Evolutionary conservation across 2,329 filamentous ascomycete species (phyloP).

Genomic region (Epichloe coenophiala): DNA sequence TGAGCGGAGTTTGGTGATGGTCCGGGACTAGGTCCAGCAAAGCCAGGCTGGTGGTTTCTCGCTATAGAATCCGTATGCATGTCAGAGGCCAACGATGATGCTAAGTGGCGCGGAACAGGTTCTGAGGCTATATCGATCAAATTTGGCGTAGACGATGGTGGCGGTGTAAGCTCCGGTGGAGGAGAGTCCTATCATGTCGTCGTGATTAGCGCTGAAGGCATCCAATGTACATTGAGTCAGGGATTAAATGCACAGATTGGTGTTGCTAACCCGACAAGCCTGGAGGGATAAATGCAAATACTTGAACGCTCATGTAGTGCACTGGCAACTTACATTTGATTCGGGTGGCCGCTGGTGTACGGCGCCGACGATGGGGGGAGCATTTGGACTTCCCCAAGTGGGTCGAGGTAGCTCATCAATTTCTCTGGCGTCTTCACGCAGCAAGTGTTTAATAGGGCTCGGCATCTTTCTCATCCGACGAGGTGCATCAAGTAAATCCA

Average conservation of each 20-base stretch:
- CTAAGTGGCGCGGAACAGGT: conserved; percentile 37
- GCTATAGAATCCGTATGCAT: conserved; percentile 23
- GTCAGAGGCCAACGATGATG: conserved; percentile 24
- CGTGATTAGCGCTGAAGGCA: conserved; percentile 7
- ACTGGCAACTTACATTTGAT: conserved; percentile 57
- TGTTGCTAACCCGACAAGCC: neutral
- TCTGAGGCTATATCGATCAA: conserved; percentile 33
- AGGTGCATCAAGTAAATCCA: conserved; percentile 78
- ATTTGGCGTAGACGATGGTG: conserved; percentile 25
- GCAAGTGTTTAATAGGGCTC: conserved; percentile 85
- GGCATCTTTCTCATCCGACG: conserved; percentile 74
- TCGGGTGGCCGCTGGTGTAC: conserved; percentile 84
- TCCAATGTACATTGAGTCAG: neutral
- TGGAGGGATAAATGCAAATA: neutral
- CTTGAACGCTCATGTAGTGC: neutral
- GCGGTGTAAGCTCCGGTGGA: conserved; percentile 64
- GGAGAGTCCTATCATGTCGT: conserved; percentile 55
- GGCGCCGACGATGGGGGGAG: conserved; percentile 85
- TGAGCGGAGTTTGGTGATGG: conserved; percentile 18
- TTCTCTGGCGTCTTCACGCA: conserved; percentile 79
- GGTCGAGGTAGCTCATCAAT: conserved; percentile 81
- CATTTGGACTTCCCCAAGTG: conserved; percentile 84
- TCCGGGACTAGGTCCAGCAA: conserved; percentile 21
- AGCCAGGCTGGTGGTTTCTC: conserved; percentile 12
- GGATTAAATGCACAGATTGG: neutral